Evolutionary conservation across 1,284 basidiomycete genomes (phyloP).

Genomic region (Erythrobasidium hasegawianum): DNA sequence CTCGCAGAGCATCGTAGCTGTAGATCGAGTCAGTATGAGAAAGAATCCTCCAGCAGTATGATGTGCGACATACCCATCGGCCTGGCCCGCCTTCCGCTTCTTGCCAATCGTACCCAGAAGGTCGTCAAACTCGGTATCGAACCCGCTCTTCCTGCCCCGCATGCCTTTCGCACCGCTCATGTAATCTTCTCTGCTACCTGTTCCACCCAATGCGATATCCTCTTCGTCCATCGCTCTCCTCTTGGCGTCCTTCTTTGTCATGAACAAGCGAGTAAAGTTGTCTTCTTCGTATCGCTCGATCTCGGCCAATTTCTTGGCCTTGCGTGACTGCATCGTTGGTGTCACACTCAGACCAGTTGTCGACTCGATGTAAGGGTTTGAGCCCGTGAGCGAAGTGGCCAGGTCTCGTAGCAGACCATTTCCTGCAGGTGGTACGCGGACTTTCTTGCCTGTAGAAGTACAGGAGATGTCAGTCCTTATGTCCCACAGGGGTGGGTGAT

Average conservation of each 20-base stretch:
- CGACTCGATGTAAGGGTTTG: conserved; percentile 63
- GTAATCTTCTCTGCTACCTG: conserved; percentile 39
- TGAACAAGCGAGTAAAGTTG: conserved; percentile 85
- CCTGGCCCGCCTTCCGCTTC: conserved; percentile 34
- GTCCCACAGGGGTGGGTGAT: background rate
- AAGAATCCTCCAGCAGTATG: background rate
- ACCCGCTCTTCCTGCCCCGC: conserved; percentile 52
- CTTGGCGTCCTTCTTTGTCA: conserved; percentile 83
- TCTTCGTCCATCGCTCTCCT: conserved; percentile 80
- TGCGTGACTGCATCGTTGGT: conserved; percentile 54
- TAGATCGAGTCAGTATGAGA: background rate
- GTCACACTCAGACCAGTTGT: conserved; percentile 64
- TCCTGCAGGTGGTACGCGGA: conserved; percentile 29
- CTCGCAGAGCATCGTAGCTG: conserved; percentile 29
- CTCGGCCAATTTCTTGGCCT: conserved; percentile 71
- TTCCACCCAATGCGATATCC: conserved; percentile 77
- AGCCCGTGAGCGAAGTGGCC: conserved; percentile 55
- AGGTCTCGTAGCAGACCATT: conserved; percentile 43
- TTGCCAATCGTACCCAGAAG: conserved; percentile 46
- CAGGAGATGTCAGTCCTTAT: background rate
- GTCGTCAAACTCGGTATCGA: conserved; percentile 49
- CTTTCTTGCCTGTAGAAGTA: conserved; percentile 48
- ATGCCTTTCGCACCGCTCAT: conserved; percentile 39
- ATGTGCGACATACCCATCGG: conserved; percentile 20
- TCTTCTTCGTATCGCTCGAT: conserved; percentile 93